Base-by-base conservation (phyloP, 2,329 filamentous ascomycete species). In the Arthrobotrys iridis region DNA sequence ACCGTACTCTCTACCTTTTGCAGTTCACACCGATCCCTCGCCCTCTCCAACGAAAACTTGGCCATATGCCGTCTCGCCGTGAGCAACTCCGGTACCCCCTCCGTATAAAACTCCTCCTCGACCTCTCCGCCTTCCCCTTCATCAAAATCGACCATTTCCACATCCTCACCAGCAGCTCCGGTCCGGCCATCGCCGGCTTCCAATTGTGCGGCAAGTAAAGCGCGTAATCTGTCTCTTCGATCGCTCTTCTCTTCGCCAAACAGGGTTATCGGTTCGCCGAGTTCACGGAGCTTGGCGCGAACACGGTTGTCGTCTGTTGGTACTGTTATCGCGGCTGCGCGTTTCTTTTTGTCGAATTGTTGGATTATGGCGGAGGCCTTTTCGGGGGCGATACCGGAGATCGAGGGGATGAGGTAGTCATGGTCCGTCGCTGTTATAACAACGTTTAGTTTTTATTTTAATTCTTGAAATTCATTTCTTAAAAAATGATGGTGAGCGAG, bases 51-150 rank as follows among this genome's bases (percentile, higher is more conserved):
- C 4, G 93, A 96, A 82, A 90, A 98, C 48, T 87, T 86, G 4
- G 93, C 93, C 76, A 99, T 93, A 24, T 90, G 87, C 79, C 89
- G 88, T 74, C 95, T 87, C 1, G 93, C 92, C 58, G 91, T 85
- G 3, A 97, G 83, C 22, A 99, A 85, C 41, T 90, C 89, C 2
- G 88, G 85, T 0, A 89, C 88, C 2, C 95, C 95, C 79, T 91
- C 87, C 0, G 94, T 97, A 82, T 97, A 99, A 82, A 97, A 99
- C 79, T 99, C 95, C 80, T 98, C 93, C 78, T 96, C 91, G 78
- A 90, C 88, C 62, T 93, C 92, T 1, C 86, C 89, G 3, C 88
- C 88, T 1, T 88, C 88, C 15, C 82, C 83, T 70, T 82, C 81
- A 4, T 81, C 82, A 6, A 82, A 86, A 79, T 86, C 86, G 41